Evolutionary conservation across 2,329 filamentous ascomycete species (phyloP).

Genomic region (Sarocladiaceae sp.): DNA sequence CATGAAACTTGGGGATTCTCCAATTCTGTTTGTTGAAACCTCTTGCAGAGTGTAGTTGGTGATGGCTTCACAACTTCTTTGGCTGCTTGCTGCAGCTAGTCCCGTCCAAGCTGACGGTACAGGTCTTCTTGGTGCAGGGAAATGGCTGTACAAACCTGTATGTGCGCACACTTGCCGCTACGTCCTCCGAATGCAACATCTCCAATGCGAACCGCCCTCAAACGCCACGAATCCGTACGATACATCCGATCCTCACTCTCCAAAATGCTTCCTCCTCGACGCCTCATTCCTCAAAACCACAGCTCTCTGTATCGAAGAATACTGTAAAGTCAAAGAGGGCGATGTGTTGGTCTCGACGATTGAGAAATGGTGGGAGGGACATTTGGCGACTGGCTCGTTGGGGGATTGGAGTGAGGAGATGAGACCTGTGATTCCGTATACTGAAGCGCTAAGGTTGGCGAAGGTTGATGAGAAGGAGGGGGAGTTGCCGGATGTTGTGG

Average conservation of each 20-base stretch:
- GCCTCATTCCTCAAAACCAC: slow-evolving; percentile 26
- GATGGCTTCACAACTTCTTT: not conserved
- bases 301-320: slow-evolving; percentile 28
- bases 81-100: too few relatives aligned
- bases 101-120: slow-evolving; percentile 11
- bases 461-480: slow-evolving; percentile 17
- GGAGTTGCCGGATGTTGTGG: slow-evolving; percentile 19
- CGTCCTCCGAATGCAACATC: slow-evolving; percentile 16
- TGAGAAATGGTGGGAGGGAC: slow-evolving; percentile 24
- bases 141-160: slow-evolving; percentile 25
- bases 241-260: not conserved
- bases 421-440: slow-evolving; percentile 23
- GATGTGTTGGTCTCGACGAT: slow-evolving; percentile 16
- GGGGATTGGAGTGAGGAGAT: slow-evolving; percentile 17
- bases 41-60: too few relatives aligned
- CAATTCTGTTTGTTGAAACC: too few relatives aligned
- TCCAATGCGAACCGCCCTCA: slow-evolving; percentile 16
- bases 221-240: not conserved
- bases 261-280: slow-evolving; percentile 23
- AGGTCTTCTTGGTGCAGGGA: slow-evolving; percentile 27
- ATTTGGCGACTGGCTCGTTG: slow-evolving; percentile 23
- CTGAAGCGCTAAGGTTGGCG: slow-evolving; percentile 20
- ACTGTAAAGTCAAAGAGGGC: slow-evolving; percentile 18
- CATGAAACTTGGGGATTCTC: too few relatives aligned
- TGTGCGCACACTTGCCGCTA: slow-evolving; percentile 27